Base-by-base conservation (phyloP, 2,329 filamentous ascomycete genomes). In the Penicillium psychrosexuale region DNA sequence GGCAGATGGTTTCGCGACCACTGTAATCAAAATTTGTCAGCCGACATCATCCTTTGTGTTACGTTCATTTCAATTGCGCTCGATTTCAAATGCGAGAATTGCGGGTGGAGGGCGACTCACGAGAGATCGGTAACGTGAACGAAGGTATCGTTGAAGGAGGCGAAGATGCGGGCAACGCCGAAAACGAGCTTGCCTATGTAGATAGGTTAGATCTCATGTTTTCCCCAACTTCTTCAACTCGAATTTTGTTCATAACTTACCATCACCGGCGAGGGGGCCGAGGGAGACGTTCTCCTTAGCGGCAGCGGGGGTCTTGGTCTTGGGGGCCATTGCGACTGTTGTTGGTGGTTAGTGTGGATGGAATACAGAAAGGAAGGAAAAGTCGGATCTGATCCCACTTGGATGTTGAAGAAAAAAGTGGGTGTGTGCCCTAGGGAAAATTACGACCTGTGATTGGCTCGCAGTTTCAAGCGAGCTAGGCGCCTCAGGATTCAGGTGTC, bases 111-210 rank as follows among this genome's bases (percentile, higher is more conserved):
- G 15, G 45, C n/a, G 42, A 77, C 85, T 77, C 80, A 91, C 88
- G 83, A 87, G 79, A 99, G 91, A 96, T 97, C 94, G 84, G 94
- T 99, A 77, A 99, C 91, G 84, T 99, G 94, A 78, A 99, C 94
- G 83, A 91, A 91, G 77, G 88, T 91, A 75, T 91, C 89, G 82
- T 91, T 91, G 85, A 91, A 91, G 66, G 90, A 96, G 74, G 92
- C 92, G 81, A 97, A 94, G 84, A 97, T 97, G 79, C 92, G 90
- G 78, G 92, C 92, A 82, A 96, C 92, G 79, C 92, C 92, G 79
- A 97, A 97, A 79, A 96, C 91, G 79, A 96, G 90, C 83, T 96
- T 91, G 82, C 91, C 91, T 93, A 67, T 64, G 42, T 40, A 30
- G 22, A 33, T 33, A 8, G 47, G 47, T 55, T 15, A 55, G 47